Evolutionary conservation across 2,329 filamentous ascomycete genomes (phyloP).

Genomic region (Pseudogymnoascus sp.): DNA sequence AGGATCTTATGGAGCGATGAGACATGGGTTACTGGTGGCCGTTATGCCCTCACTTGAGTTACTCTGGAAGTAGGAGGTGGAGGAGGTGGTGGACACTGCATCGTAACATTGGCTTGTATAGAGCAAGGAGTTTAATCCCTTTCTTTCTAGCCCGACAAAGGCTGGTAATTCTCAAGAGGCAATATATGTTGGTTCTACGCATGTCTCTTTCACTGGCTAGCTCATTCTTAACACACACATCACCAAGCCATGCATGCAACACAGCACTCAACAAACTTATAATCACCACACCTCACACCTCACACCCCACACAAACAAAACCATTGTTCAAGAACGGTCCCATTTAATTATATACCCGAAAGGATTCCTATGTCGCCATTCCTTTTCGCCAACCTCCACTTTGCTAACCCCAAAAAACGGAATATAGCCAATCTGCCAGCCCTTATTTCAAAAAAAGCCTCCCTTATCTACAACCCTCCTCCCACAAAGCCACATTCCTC

Average conservation of each 20-base stretch:
- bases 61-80: neutral
- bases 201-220: no score
- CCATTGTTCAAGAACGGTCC: no score
- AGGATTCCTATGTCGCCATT: neutral
- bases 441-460: neutral
- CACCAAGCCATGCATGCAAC: no score
- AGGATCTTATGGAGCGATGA: neutral
- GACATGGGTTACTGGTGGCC: neutral
- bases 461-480: neutral
- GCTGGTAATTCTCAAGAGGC: neutral
- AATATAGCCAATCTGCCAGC: neutral
- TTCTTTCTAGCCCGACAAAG: neutral
- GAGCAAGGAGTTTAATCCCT: neutral
- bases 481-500: no score
- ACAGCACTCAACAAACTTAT: no score
- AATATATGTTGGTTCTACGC: neutral
- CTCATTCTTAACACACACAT: no score
- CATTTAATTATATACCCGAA: constrained; percentile 8
- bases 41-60: neutral
- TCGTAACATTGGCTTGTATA: no score
- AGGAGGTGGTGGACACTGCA: neutral
- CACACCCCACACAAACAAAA: no score
- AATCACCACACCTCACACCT: neutral
- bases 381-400: neutral
- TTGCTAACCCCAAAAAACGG: neutral